These are phyloP conservation scores for Curvularia spicifera DNA, from an alignment of 2,329 filamentous ascomycete species.

Conservation along the genomic window DNA sequence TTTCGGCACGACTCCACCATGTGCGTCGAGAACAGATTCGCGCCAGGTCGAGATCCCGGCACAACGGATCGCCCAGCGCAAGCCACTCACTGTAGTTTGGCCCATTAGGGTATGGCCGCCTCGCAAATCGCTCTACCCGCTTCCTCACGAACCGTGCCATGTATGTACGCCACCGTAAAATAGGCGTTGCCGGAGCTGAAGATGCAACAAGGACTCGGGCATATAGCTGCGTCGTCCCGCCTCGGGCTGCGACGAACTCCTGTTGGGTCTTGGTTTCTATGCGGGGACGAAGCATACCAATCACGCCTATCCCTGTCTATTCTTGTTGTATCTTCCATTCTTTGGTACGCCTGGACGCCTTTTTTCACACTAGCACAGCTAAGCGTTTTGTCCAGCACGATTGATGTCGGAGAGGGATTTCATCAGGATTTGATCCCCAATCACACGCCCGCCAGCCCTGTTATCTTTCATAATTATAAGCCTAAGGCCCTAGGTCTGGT, in stretches of 20 bases:
- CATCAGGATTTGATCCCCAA: constrained; percentile 25
- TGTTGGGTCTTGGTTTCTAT: constrained; percentile 14
- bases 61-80: constrained; percentile 28
- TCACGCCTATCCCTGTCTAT: constrained; percentile 22
- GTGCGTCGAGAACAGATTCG: constrained; percentile 17
- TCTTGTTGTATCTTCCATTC: constrained; percentile 11
- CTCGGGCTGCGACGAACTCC: constrained; percentile 15
- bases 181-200: constrained; percentile 32
- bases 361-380: constrained; percentile 33
- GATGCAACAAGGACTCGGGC: constrained; percentile 9
- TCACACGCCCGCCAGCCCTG: constrained; percentile 25
- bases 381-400: constrained; percentile 15
- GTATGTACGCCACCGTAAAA: constrained; percentile 29
- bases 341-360: constrained; percentile 22
- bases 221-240: constrained; percentile 28
- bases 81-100: constrained; percentile 28
- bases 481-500: constrained; percentile 5
- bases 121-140: constrained; percentile 23
- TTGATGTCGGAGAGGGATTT: constrained; percentile 23
- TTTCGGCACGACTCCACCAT: constrained; percentile 16
- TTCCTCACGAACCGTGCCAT: constrained; percentile 24
- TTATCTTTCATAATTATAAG: neutral
- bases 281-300: constrained; percentile 32
- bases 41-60: constrained; percentile 25
- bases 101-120: constrained; percentile 23